Evolutionary conservation across 2,329 filamentous ascomycete species (phyloP).

Genomic region (Trichoderma harzianum): DNA sequence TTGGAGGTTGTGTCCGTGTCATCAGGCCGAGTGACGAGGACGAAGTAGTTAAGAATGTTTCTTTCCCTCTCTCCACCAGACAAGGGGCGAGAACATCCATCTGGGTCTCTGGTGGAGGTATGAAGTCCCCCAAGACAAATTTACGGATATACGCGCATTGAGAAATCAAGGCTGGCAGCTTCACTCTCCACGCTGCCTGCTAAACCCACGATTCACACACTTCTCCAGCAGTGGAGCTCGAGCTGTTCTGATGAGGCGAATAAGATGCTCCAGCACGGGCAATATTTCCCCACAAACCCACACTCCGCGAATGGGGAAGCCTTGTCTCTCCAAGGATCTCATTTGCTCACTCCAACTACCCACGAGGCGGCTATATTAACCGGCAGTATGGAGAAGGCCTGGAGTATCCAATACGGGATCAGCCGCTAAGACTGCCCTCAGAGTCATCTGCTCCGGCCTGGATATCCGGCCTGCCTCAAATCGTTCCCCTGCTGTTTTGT

Average conservation of each 20-base stretch:
- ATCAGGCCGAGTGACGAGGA: background rate
- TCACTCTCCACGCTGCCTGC: background rate
- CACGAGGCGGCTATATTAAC: slow-evolving; percentile 17
- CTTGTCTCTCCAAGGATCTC: slow-evolving; percentile 2
- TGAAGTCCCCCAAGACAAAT: background rate
- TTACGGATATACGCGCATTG: background rate
- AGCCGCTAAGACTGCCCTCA: background rate
- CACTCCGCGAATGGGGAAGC: slow-evolving; percentile 12
- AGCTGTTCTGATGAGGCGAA: slow-evolving; percentile 6
- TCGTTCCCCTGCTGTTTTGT: background rate
- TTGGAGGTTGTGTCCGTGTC: background rate
- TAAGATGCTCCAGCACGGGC: background rate
- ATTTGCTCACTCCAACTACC: background rate
- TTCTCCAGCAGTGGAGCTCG: background rate
- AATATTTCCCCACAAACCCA: slow-evolving; percentile 15
- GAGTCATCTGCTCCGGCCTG: slow-evolving; percentile 12
- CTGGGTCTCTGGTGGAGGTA: background rate
- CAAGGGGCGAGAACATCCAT: background rate
- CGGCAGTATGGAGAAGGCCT: slow-evolving; percentile 1
- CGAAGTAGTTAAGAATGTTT: background rate
- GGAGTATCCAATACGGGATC: slow-evolving; percentile 8
- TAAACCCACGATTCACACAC: background rate
- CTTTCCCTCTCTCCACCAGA: background rate
- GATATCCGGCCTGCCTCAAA: background rate
- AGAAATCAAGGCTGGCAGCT: background rate